Evolutionary conservation across 208 protist species (phyloP).

Genomic region (Acanthamoeba lenticulata): DNA sequence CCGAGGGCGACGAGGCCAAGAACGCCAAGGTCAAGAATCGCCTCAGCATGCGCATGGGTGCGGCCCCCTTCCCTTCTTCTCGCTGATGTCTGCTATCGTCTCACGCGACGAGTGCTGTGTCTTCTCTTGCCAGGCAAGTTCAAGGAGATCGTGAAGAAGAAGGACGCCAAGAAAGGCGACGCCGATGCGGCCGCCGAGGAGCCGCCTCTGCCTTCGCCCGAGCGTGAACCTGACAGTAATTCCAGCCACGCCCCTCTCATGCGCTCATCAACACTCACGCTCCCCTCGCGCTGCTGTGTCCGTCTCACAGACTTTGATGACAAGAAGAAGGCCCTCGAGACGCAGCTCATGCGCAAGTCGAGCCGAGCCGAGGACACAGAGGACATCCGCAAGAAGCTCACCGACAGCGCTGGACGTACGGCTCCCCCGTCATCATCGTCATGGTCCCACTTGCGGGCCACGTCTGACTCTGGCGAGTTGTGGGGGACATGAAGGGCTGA

Average conservation of each 20-base stretch:
- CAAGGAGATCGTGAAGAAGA: constrained; percentile 44
- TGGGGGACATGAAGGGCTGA: not conserved
- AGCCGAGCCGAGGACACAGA: not conserved
- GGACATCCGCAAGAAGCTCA: not conserved
- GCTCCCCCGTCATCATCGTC: not conserved
- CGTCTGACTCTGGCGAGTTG: too few species aligned
- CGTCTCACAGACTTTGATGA: constrained; percentile 21
- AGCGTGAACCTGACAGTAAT: constrained; percentile 8
- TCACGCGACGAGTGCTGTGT: not conserved
- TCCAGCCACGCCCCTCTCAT: not conserved
- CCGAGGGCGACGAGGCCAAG: not conserved
- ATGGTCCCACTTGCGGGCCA: too few species aligned
- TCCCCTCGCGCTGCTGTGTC: not conserved
- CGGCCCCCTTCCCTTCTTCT: not conserved
- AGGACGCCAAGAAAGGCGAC: not conserved
- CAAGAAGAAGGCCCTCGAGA: constrained; percentile 18
- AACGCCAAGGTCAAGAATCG: constrained; percentile 54
- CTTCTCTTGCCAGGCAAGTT: constrained; percentile 36
- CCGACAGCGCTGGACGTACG: not conserved
- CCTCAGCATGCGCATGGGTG: constrained; percentile 49
- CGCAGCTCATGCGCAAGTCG: constrained; percentile 16
- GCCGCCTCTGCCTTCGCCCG: not conserved
- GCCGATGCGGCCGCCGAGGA: not conserved
- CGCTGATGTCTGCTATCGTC: not conserved
- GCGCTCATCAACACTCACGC: too few species aligned